These are phyloP conservation scores for Stentor roeselii DNA, from an alignment of 73 alveolate species.

Conservation along the genomic window DNA sequence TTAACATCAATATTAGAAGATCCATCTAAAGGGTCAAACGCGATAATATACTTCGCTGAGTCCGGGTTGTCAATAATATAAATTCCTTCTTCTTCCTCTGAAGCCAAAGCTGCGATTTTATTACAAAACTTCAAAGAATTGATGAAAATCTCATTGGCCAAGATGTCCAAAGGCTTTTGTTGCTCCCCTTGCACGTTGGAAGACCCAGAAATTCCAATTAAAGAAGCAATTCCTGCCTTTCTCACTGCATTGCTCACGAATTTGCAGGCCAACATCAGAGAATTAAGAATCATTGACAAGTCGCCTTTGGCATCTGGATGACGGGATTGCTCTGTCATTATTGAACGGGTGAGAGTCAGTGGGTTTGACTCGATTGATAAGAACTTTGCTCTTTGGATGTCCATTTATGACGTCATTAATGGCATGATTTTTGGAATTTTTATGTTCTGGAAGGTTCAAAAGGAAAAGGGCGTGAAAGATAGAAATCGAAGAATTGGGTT, in stretches of 20 bases:
- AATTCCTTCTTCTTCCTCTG: slow-evolving; percentile 38
- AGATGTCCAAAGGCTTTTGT: slow-evolving; percentile 39
- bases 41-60: slow-evolving; percentile 22
- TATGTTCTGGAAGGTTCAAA: too few species aligned
- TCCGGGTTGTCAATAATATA: slow-evolving; percentile 19
- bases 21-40: slow-evolving; percentile 35
- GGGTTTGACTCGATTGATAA: slow-evolving; percentile 23
- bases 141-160: slow-evolving; percentile 35
- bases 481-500: too few species aligned
- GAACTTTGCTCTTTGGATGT: not conserved
- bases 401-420: too few species aligned
- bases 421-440: too few species aligned
- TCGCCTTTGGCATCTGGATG: slow-evolving; percentile 44
- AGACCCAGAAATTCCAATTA: slow-evolving; percentile 60
- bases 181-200: slow-evolving; percentile 53
- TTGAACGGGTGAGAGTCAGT: slow-evolving; percentile 2
- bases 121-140: slow-evolving; percentile 32
- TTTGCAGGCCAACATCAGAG: slow-evolving; percentile 50
- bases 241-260: slow-evolving; percentile 27
- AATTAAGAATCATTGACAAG: slow-evolving; percentile 28
- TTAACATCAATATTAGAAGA: slow-evolving; percentile 38
- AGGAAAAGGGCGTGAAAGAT: too few species aligned
- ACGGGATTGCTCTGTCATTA: slow-evolving; percentile 19
- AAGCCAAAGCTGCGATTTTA: slow-evolving; percentile 39
- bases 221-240: slow-evolving; percentile 61